Conservation (phyloP, 805 yeast species). For the Wickerhamomyces kurtzmanii region DNA sequence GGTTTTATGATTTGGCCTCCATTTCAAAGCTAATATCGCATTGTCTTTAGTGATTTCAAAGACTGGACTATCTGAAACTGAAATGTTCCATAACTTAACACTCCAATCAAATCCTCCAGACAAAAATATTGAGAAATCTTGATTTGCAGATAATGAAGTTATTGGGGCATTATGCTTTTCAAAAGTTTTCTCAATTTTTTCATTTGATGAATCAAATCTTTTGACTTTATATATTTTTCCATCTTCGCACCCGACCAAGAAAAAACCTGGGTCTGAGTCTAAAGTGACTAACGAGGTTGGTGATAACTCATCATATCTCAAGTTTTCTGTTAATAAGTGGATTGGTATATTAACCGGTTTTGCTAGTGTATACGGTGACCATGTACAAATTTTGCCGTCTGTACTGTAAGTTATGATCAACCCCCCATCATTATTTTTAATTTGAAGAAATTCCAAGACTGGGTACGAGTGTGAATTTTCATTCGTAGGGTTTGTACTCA, state of each 20-base stretch:
- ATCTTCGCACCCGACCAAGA: constrained; percentile 22
- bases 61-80: too few species aligned
- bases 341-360: constrained; percentile 13
- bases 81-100: constrained; percentile 19
- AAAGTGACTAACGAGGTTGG: constrained; percentile 14
- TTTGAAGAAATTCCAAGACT: constrained; percentile 11
- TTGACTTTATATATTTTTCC: constrained; percentile 21
- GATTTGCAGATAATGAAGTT: constrained; percentile 9
- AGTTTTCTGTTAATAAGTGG: constrained; percentile 13
- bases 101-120: constrained; percentile 22
- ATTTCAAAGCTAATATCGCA: too few species aligned
- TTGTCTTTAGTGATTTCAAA: too few species aligned
- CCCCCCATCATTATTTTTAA: constrained; percentile 9
- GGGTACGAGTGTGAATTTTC: constrained; percentile 15
- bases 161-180: constrained; percentile 18
- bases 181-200: constrained; percentile 10
- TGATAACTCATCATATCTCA: constrained; percentile 20
- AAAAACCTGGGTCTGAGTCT: constrained; percentile 10
- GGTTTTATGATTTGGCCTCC: too few species aligned
- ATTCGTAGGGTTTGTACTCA: constrained; percentile 7
- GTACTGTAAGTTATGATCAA: constrained; percentile 17
- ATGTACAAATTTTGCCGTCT: constrained; percentile 19
- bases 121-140: constrained; percentile 14
- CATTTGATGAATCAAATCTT: constrained; percentile 12
- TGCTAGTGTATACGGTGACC: constrained; percentile 18